Evolutionary conservation across 2,329 filamentous ascomycete species (phyloP), one percentile per base, ranked within the genome.

Genomic region (Alternaria triticina): DNA sequence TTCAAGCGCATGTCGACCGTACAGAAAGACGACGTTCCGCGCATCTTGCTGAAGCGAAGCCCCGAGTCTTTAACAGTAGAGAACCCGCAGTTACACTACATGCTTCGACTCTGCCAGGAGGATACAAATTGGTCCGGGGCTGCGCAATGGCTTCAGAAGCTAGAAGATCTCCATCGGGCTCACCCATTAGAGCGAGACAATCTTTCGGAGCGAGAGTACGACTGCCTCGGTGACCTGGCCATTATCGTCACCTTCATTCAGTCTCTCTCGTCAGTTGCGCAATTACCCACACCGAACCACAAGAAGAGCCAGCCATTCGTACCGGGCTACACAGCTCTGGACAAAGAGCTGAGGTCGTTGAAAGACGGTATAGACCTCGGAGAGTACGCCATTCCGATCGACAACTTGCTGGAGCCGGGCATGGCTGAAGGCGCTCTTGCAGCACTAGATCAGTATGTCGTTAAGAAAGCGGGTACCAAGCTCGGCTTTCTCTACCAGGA

Each of bases 21-120:
- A 45, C 43, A 12, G 10, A 45, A 45, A 20, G 77, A 80, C 3
- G 62, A 62, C 8, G 77, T 79, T 0, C 67, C 78, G 2, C 80
- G 77, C 1, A 70, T 85, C 1, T 63, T 62, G 1, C 73, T 85
- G 63, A 86, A 83, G 46, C 75, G 70, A 15, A 81, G 82, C 2
- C 81, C 82, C 0, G 81, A 83, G 1, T 68, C 75, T 2, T 65
- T 86, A 3, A 80, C 77, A 1, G 65, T 73, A 10, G 59, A 60
- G 23, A 68, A 73, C 23, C 78, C 81, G 2, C 81, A 83, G 28
- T 70, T 85, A 4, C 77, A 83, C 57, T 83, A 82, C 62, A 68
- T 86, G 20, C 70, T 86, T 6, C 81, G 79, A 3, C 81, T 86
- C 2, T 86, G 83, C 54, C 79, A 83, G 7, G 55, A 72, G 0